A percentile compares a stretch with the other conserved stretches of the same genome.
These are phyloP conservation scores for Elaeis guineensis DNA, from an alignment of 176 grass and related monocot species.

Conservation along the genomic window DNA sequence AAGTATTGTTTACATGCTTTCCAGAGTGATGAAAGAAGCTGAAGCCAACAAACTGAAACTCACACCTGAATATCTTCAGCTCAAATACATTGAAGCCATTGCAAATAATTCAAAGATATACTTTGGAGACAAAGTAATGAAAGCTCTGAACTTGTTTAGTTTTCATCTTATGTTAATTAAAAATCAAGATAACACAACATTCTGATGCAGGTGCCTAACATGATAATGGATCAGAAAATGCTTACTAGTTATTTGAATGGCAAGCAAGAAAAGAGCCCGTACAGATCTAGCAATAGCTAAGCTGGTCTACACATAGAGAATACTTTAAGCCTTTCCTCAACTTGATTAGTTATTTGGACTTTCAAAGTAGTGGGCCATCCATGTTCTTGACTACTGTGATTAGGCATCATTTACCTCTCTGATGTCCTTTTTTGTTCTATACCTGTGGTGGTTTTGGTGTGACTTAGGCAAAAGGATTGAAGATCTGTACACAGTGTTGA, in stretches of 20 bases:
- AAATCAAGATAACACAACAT: neutral
- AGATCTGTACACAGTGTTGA: no score
- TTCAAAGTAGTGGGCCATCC: no score
- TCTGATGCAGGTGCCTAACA: conserved; percentile 52
- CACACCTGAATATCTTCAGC: conserved; percentile 79
- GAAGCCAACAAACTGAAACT: conserved; percentile 91
- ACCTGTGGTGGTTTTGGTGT: no score
- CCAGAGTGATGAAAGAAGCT: conserved; percentile 82
- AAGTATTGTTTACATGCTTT: conserved; percentile 13
- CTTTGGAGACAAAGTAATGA: conserved; percentile 89
- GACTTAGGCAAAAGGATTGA: no score
- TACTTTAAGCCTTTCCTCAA: no score
- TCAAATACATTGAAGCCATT: conserved; percentile 92
- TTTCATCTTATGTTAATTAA: conserved; percentile 7
- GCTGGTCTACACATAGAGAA: neutral
- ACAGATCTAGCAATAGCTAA: conserved; percentile 6
- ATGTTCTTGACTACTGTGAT: no score
- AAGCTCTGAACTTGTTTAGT: neutral
- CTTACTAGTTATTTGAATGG: conserved; percentile 42
- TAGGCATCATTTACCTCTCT: no score
- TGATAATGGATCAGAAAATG: conserved; percentile 79
- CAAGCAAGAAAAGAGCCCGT: conserved; percentile 22
- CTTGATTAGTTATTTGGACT: no score
- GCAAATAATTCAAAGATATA: conserved; percentile 96
- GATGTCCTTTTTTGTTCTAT: no score